Conservation (phyloP, 768 basidiomycete genomes). For the Suillus bovinus region DNA sequence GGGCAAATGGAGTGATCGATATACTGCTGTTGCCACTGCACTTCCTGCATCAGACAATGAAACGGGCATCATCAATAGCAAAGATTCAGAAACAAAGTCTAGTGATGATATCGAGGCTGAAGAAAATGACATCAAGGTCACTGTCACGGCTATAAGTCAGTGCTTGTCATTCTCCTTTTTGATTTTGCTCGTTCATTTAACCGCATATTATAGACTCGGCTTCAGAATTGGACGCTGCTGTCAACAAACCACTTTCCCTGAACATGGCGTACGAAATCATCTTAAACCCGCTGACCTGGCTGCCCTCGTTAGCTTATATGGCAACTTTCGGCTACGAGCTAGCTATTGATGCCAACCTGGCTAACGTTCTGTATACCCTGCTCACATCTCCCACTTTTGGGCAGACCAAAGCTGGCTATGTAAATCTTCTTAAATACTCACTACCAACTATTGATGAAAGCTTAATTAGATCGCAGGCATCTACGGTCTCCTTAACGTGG, state of each 20-base stretch:
- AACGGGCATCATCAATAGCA: slow-evolving; percentile 17
- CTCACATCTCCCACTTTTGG: slow-evolving; percentile 41
- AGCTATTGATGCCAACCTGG: slow-evolving; percentile 53
- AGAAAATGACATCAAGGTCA: slow-evolving; percentile 28
- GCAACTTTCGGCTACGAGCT: slow-evolving; percentile 62
- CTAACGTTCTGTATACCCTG: slow-evolving; percentile 43
- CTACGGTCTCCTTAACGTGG: slow-evolving; percentile 50
- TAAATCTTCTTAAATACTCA: slow-evolving; percentile 31
- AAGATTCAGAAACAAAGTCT: slow-evolving; percentile 17
- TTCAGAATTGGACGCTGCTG: slow-evolving; percentile 43
- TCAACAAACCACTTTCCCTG: slow-evolving; percentile 45
- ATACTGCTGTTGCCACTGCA: slow-evolving; percentile 36
- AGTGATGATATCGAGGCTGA: slow-evolving; percentile 27
- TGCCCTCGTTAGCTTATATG: slow-evolving; percentile 52
- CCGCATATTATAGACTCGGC: slow-evolving; percentile 17
- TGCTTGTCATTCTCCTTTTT: background rate
- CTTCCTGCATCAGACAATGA: slow-evolving; percentile 7
- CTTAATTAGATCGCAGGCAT: slow-evolving; percentile 27
- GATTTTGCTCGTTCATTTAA: background rate
- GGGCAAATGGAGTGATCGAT: slow-evolving; percentile 52
- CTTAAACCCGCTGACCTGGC: slow-evolving; percentile 49
- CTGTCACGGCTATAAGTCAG: slow-evolving; percentile 15
- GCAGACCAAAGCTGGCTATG: slow-evolving; percentile 55
- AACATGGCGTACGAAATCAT: slow-evolving; percentile 35
- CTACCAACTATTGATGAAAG: slow-evolving; percentile 8